These are phyloP conservation scores for Arthroderma uncinatum DNA, from an alignment of 2,329 filamentous ascomycete species.

Conservation along the genomic window DNA sequence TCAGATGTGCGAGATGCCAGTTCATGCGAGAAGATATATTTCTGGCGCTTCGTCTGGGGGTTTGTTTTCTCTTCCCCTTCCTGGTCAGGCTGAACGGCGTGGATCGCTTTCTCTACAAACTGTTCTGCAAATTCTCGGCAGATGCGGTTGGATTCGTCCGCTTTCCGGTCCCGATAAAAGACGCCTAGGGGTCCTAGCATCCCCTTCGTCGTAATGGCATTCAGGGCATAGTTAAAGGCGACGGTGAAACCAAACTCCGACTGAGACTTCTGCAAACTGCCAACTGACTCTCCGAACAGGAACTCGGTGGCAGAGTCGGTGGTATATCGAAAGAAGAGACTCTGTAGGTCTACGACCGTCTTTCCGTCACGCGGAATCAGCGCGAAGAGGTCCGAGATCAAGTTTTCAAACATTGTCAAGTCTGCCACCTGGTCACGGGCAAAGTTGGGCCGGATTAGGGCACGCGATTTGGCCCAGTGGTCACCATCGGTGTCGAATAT, in stretches of 20 bases:
- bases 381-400: not conserved
- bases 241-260: constrained; percentile 8
- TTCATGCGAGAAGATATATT: constrained; percentile 55
- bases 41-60: constrained; percentile 55
- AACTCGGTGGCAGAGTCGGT: constrained; percentile 72
- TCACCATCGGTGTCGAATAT: constrained; percentile 42
- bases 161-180: constrained; percentile 14
- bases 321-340: constrained; percentile 54
- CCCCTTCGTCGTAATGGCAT: constrained; percentile 20
- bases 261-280: constrained; percentile 37
- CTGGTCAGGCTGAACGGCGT: constrained; percentile 39
- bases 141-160: constrained; percentile 14
- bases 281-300: constrained; percentile 59
- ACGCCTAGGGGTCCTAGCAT: constrained; percentile 7
- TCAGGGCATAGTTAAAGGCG: constrained; percentile 38
- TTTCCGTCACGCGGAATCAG: not conserved
- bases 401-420: not conserved
- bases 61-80: constrained; percentile 59
- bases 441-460: constrained; percentile 40
- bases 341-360: constrained; percentile 44
- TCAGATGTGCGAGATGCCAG: constrained; percentile 55
- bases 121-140: constrained; percentile 12
- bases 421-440: constrained; percentile 7
- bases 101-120: constrained; percentile 14
- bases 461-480: constrained; percentile 31